Conservation (phyloP, 2,329 filamentous ascomycete species). For the Pseudocercospora fuligena region DNA sequence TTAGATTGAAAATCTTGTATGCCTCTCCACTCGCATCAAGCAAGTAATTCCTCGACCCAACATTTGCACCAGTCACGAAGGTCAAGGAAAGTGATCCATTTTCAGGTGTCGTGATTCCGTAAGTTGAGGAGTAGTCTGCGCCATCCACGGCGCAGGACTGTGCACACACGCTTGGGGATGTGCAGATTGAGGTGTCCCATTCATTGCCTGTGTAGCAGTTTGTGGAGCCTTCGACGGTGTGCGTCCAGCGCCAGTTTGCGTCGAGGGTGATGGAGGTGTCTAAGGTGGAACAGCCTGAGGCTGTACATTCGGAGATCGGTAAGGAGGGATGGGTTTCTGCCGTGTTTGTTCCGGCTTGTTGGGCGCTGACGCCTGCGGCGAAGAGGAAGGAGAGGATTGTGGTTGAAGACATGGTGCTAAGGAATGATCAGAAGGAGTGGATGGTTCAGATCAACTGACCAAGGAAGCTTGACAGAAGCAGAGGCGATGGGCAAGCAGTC, state of each 20-base stretch:
- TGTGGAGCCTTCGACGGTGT: constrained; percentile 50
- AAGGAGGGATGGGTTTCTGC: constrained; percentile 50
- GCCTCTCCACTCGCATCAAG: constrained; percentile 60
- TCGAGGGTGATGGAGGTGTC: constrained; percentile 47
- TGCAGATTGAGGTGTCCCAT: constrained; percentile 49
- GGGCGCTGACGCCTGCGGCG: constrained; percentile 26
- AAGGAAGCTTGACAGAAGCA: background rate
- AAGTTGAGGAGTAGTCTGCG: constrained; percentile 60
- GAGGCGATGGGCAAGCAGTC: background rate
- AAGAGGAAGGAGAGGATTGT: background rate
- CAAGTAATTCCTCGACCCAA: constrained; percentile 63
- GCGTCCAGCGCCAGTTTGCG: constrained; percentile 58
- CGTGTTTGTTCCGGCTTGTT: constrained; percentile 48
- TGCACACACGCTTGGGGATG: constrained; percentile 53
- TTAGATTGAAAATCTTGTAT: constrained; percentile 69
- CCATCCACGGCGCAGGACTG: constrained; percentile 62
- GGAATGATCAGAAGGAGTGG: background rate
- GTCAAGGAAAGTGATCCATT: constrained; percentile 56
- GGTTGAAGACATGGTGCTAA: constrained; percentile 2
- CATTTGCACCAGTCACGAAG: constrained; percentile 45
- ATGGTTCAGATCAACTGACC: background rate
- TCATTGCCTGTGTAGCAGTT: constrained; percentile 56
- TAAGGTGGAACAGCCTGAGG: constrained; percentile 46
- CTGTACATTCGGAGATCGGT: constrained; percentile 42
- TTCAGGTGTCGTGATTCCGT: constrained; percentile 56